A percentile compares a stretch with the other conserved stretches of the same genome.
Evolutionary conservation across 768 basidiomycete genomes (phyloP).

Genomic region (Trametes punicea): DNA sequence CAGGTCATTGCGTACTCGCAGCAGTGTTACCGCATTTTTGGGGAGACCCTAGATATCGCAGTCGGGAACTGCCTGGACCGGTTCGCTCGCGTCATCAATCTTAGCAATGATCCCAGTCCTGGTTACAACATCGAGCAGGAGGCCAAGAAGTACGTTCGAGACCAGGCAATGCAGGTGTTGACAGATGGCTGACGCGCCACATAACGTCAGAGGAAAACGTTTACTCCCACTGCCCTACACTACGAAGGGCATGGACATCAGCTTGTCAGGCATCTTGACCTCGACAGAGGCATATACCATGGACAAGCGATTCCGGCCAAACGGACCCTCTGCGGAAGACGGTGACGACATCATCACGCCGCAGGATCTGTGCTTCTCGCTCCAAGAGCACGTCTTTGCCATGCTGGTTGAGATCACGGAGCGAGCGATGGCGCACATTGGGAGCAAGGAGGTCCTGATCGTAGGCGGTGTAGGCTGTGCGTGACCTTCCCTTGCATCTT

Average conservation of each 20-base stretch:
- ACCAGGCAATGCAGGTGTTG: background rate
- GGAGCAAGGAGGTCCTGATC: conserved; percentile 92
- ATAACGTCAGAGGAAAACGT: conserved; percentile 67
- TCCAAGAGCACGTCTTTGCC: conserved; percentile 95
- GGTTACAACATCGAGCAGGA: conserved; percentile 97
- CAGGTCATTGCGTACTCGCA: conserved; percentile 99
- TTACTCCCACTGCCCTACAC: conserved; percentile 86
- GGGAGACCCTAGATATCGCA: conserved; percentile 98
- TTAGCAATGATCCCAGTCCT: conserved; percentile 94
- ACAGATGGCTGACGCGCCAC: background rate
- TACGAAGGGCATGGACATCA: conserved; percentile 98
- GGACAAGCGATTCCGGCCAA: conserved; percentile 77
- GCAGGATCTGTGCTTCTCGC: conserved; percentile 93
- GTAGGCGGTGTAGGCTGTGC: conserved; percentile 99
- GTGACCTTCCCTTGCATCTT: conserved; percentile 32
- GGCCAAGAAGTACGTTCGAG: conserved; percentile 70
- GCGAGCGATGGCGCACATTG: conserved; percentile 98
- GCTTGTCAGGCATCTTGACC: conserved; percentile 90
- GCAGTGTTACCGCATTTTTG: conserved; percentile 97
- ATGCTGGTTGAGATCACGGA: conserved; percentile 99
- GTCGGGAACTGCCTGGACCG: conserved; percentile 98
- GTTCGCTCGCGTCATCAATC: conserved; percentile 90
- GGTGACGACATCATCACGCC: conserved; percentile 80
- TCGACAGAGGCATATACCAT: conserved; percentile 83
- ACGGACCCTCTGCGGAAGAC: conserved; percentile 36